phyloP scores from a whole-genome alignment of 179 eudicot genomes.

The Silene noctiflora region DNA sequence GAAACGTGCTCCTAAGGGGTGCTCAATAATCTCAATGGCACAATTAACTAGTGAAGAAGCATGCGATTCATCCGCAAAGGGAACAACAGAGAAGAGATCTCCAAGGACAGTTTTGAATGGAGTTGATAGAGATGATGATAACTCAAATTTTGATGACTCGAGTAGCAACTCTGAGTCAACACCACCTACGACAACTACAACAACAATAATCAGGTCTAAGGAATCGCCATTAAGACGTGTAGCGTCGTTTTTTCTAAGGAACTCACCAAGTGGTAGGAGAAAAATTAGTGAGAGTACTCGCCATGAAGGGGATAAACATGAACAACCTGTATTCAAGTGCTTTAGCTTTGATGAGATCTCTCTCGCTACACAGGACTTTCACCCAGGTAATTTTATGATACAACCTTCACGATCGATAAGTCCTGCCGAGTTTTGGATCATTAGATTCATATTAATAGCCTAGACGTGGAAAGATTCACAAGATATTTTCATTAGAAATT shows the following conservation, averaged over 20 bases:
- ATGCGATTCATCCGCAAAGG: neutral
- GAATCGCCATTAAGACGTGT: conserved; percentile 49
- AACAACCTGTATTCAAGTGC: conserved; percentile 55
- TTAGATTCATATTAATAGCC: too few relatives aligned
- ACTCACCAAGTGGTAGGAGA: conserved; percentile 30
- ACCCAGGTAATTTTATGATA: conserved; percentile 43
- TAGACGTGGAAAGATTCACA: too few relatives aligned
- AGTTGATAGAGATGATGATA: conserved; percentile 44
- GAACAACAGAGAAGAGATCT: conserved; percentile 37
- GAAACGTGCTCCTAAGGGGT: conserved; percentile 55
- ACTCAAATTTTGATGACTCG: conserved; percentile 45
- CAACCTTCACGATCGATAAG: neutral
- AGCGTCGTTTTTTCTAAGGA: conserved; percentile 48
- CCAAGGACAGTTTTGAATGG: conserved; percentile 60
- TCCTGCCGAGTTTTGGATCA: too few relatives aligned
- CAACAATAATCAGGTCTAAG: conserved; percentile 19
- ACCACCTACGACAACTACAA: neutral
- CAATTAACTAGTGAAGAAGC: conserved; percentile 19
- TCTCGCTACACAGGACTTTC: conserved; percentile 61
- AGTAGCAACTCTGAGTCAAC: conserved; percentile 37
- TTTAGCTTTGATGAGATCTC: conserved; percentile 71
- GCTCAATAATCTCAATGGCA: conserved; percentile 62
- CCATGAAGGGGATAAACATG: conserved; percentile 30
- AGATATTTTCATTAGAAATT: too few relatives aligned
- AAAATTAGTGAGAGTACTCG: conserved; percentile 17